phyloP scores from a whole-genome alignment of 2,329 filamentous ascomycete genomes.

The Fusarium scirpi region DNA sequence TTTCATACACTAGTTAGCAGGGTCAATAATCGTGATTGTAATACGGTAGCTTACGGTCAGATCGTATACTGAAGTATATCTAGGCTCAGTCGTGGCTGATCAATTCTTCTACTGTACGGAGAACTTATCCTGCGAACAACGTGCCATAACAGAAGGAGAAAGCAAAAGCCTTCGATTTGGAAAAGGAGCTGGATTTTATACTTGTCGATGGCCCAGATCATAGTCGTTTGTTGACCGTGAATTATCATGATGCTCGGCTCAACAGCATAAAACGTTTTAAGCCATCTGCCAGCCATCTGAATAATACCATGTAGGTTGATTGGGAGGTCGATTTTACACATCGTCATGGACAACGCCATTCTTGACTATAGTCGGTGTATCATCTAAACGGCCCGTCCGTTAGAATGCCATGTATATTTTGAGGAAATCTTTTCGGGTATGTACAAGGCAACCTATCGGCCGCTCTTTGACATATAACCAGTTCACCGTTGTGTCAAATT shows the following conservation, averaged over 20 bases:
- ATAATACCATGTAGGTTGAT: background rate
- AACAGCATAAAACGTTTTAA: background rate
- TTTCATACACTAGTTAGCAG: background rate
- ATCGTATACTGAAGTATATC: background rate
- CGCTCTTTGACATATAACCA: slow-evolving; percentile 9
- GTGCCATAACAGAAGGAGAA: background rate
- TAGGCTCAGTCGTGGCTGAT: background rate
- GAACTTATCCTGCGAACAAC: background rate
- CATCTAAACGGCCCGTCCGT: background rate
- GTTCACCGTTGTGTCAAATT: slow-evolving; percentile 37
- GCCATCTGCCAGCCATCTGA: background rate
- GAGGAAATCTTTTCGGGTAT: background rate
- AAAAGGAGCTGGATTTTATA: background rate
- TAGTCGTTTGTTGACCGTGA: background rate
- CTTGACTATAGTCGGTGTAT: slow-evolving; percentile 26
- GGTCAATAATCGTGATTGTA: background rate
- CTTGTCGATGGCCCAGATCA: background rate
- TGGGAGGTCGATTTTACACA: background rate
- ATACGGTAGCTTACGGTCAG: background rate
- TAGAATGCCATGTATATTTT: background rate
- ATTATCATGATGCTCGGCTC: background rate
- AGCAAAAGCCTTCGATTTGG: background rate
- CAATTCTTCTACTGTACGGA: background rate
- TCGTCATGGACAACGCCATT: slow-evolving; percentile 13
- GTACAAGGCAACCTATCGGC: slow-evolving; percentile 3